Evolutionary conservation across 306 rosid genomes (phyloP), one percentile per base, ranked within the genome.

Genomic region (Aeschynomene evenia): DNA sequence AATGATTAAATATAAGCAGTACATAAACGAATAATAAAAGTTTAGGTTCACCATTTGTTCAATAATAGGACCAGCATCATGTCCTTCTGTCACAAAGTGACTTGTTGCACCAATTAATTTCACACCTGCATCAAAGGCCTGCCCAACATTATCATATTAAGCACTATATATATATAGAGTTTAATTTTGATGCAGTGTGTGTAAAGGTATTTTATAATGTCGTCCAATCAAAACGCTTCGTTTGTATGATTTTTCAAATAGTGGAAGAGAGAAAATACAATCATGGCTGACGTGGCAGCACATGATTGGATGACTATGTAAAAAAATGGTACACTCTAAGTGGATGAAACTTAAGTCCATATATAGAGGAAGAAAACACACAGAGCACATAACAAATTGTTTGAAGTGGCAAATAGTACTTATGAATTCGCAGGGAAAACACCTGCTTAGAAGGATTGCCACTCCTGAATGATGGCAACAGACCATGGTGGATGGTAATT

Each of bases 51-150:
- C 99, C 99, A 91, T 94, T 79, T 94, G 99, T 84, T 88, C 99
- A 69, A 91, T 94, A 77, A 94, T 94, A 54, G 99, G 97, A 58
- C 97, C 96, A 0, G 72, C 65, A 68, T 94, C 99, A 76, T 91
- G 99, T 75, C 85, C 97, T 80, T 91, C 97, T 3, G 96, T 91
- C 84, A 94, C 99, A 60, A 94, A 94, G 80, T 94, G 99, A 69
- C 84, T 82, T 20, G 99, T 94, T 70, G 97, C 97, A 37, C 99
- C 99, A 34, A 94, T 94, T 82, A 94, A 82, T 79, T 91, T 94
- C 53, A 94, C 99, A 49, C 99, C 99, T 63, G 96, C 95, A 53
- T 88, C 89, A 91, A 87, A 94, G 74, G 99, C 99, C 99, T 94
- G 97, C 79, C 80, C 76, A 19, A 80, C 37, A 80, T 74, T 56